Conservation (phyloP, 176 grass and related monocot genomes). For the Microstegium vimineum region DNA sequence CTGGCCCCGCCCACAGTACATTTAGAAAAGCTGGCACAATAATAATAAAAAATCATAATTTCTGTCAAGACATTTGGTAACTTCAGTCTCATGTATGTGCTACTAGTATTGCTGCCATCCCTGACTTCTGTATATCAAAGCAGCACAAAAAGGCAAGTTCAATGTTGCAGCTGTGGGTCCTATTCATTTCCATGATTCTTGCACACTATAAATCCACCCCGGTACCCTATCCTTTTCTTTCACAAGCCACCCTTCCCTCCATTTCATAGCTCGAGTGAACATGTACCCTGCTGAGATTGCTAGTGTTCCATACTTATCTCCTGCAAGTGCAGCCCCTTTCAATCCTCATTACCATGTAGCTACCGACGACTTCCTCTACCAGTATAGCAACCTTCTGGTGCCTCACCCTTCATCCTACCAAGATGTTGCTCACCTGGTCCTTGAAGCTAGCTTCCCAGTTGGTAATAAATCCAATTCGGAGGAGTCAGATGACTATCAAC, state of each 20-base stretch:
- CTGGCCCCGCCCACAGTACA: slow-evolving; percentile 28
- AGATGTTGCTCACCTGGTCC: slow-evolving; percentile 34
- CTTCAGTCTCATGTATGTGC: slow-evolving; percentile 5
- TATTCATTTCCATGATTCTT: slow-evolving; percentile 21
- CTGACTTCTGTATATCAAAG: slow-evolving; percentile 28
- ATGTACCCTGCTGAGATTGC: slow-evolving; percentile 87
- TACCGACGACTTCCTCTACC: slow-evolving; percentile 47
- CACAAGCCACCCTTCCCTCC: slow-evolving; percentile 25
- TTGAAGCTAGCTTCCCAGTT: slow-evolving; percentile 42
- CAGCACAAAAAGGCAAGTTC: slow-evolving; percentile 12
- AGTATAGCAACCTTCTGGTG: slow-evolving; percentile 38
- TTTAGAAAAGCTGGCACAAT: slow-evolving; percentile 41
- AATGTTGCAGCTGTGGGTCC: slow-evolving; percentile 8
- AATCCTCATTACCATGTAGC: slow-evolving; percentile 59
- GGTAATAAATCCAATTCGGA: slow-evolving; percentile 51
- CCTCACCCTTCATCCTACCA: slow-evolving; percentile 26
- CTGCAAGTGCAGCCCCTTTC: slow-evolving; percentile 51
- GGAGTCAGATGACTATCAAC: slow-evolving; percentile 46
- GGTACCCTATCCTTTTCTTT: slow-evolving; percentile 39
- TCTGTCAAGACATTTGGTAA: slow-evolving; percentile 24
- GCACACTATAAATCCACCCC: slow-evolving; percentile 73
- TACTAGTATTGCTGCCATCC: neutral
- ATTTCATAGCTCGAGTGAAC: slow-evolving; percentile 32
- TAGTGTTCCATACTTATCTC: slow-evolving; percentile 60
- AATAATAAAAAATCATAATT: slow-evolving; percentile 42